Evolutionary conservation across 306 rosid species (phyloP).

Genomic region (Rosa chinensis): DNA sequence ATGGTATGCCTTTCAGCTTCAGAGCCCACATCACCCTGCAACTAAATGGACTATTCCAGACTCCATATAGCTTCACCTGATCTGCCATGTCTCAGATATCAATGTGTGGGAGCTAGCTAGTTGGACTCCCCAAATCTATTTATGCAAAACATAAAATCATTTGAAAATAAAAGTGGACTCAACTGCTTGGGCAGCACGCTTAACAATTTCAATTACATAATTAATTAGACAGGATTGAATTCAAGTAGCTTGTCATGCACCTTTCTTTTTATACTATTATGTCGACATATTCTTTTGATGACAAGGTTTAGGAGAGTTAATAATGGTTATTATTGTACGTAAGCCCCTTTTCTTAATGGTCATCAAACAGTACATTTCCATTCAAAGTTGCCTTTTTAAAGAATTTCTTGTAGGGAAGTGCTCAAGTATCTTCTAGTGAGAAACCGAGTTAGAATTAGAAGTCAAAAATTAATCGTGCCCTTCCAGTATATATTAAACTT

Average conservation of each 20-base stretch:
- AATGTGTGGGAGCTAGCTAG: not conserved
- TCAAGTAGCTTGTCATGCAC: not conserved
- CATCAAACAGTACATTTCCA: too few relatives aligned
- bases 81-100: conserved; percentile 21
- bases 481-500: too few relatives aligned
- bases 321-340: too few relatives aligned
- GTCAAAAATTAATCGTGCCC: too few relatives aligned
- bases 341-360: too few relatives aligned
- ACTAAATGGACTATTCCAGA: conserved; percentile 48
- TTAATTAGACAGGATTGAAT: not conserved
- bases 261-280: not conserved
- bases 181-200: not conserved
- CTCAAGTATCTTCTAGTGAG: too few relatives aligned
- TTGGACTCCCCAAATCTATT: not conserved
- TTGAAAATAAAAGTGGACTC: not conserved
- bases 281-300: too few relatives aligned
- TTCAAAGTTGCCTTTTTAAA: too few relatives aligned
- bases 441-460: too few relatives aligned
- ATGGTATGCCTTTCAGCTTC: conserved; percentile 48
- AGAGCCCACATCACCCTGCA: conserved; percentile 53
- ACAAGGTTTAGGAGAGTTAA: too few relatives aligned
- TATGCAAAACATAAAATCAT: not conserved
- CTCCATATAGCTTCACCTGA: conserved; percentile 44
- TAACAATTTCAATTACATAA: not conserved
- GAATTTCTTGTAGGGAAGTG: too few relatives aligned